These are phyloP conservation scores for Pittosporum tobira DNA, from an alignment of 129 eudicot genomes.

Conservation along the genomic window DNA sequence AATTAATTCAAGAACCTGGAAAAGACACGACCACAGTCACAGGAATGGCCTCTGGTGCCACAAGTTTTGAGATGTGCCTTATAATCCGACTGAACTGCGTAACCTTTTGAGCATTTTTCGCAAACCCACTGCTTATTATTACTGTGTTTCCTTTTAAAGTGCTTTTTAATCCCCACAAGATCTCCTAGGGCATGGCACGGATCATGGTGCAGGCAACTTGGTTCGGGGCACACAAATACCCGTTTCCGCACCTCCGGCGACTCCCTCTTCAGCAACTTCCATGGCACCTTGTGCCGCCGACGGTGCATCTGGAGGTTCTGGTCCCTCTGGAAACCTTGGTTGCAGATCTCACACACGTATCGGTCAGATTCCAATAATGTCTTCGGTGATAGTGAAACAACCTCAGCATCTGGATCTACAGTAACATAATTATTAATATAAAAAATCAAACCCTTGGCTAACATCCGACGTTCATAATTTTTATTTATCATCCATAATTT, in stretches of 20 bases:
- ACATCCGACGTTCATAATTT: too few species aligned
- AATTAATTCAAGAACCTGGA: conserved; percentile 42
- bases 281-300: conserved; percentile 73
- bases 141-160: conserved; percentile 61
- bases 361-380: conserved; percentile 67
- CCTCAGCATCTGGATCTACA: conserved; percentile 82
- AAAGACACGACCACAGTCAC: conserved; percentile 80
- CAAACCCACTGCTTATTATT: conserved; percentile 77
- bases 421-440: neutral
- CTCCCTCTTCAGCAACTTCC: conserved; percentile 61
- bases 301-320: conserved; percentile 83
- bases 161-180: conserved; percentile 73
- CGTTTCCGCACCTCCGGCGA: conserved; percentile 48
- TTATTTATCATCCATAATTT: too few species aligned
- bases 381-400: conserved; percentile 67
- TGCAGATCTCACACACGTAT: conserved; percentile 78
- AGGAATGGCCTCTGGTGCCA: conserved; percentile 82
- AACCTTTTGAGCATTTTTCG: conserved; percentile 61
- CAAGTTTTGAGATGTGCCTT: conserved; percentile 80
- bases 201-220: conserved; percentile 67
- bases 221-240: conserved; percentile 78
- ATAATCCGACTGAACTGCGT: conserved; percentile 80
- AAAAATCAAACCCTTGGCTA: too few species aligned
- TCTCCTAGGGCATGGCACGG: conserved; percentile 78
- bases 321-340: conserved; percentile 72